phyloP scores from a whole-genome alignment of 208 protist genomes.

The Trypanosoma rangeli region DNA sequence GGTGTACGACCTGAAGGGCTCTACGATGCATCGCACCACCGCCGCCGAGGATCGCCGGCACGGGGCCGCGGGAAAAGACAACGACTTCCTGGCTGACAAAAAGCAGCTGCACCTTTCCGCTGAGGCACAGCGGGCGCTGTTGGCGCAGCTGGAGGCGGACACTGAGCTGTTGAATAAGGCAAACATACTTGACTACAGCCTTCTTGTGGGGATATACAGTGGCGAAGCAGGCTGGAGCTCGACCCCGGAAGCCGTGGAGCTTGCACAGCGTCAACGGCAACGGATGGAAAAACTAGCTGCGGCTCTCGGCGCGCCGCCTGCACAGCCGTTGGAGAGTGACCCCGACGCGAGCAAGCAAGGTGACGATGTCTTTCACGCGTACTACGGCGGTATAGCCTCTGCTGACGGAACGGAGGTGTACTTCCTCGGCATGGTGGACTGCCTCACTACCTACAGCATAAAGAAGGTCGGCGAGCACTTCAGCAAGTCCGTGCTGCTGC shows the following conservation, averaged over 20 bases:
- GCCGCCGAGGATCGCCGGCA: slow-evolving; percentile 15
- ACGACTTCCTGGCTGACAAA: slow-evolving; percentile 28
- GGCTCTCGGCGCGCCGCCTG: not conserved
- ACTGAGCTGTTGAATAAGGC: slow-evolving; percentile 21
- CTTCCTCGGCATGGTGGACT: slow-evolving; percentile 40
- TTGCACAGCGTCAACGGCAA: slow-evolving; percentile 4
- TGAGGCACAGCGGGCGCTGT: slow-evolving; percentile 15
- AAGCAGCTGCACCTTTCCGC: slow-evolving; percentile 13
- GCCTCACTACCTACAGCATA: slow-evolving; percentile 31
- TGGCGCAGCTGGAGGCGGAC: slow-evolving; percentile 30
- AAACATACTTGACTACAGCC: slow-evolving; percentile 37
- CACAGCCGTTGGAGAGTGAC: not conserved
- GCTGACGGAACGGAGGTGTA: slow-evolving; percentile 30
- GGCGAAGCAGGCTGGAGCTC: not conserved
- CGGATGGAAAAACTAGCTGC: not conserved
- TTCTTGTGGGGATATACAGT: slow-evolving; percentile 40
- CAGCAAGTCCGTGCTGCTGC: slow-evolving; percentile 29
- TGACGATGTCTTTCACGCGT: slow-evolving; percentile 20
- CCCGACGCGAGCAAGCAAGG: not conserved
- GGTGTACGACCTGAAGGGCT: slow-evolving; percentile 41
- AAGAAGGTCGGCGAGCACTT: slow-evolving; percentile 37
- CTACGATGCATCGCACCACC: slow-evolving; percentile 30
- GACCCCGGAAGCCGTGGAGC: slow-evolving; percentile 4
- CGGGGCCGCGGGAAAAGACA: slow-evolving; percentile 34
- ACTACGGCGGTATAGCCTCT: slow-evolving; percentile 31